phyloP scores from a whole-genome alignment of 139 green algal genomes.

The Desmodesmus armatus region DNA sequence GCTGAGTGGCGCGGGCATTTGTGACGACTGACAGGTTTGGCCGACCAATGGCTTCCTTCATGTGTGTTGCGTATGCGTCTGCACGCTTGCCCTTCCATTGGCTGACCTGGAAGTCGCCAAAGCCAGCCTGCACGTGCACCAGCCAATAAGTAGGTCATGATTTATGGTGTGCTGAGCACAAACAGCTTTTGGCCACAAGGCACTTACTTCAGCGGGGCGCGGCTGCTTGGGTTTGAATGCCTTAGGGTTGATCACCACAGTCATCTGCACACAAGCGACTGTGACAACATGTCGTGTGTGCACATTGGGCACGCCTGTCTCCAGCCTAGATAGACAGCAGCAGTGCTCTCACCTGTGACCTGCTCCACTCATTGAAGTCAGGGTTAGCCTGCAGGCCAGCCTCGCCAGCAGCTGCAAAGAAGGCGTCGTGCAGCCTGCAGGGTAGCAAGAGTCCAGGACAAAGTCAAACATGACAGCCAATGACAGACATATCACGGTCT shows the following conservation, averaged over 20 bases:
- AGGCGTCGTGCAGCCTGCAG: slow-evolving; percentile 82
- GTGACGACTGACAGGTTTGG: slow-evolving; percentile 86
- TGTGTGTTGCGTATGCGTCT: slow-evolving; percentile 79
- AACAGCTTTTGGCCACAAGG: no score
- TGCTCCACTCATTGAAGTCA: slow-evolving; percentile 94
- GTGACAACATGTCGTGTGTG: not conserved
- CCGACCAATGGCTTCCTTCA: slow-evolving; percentile 75
- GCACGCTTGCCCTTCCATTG: slow-evolving; percentile 79
- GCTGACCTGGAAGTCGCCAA: slow-evolving; percentile 90
- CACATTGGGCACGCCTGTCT: not conserved
- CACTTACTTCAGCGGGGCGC: no score
- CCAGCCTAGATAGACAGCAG: no score
- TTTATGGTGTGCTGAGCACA: no score
- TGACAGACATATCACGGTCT: no score
- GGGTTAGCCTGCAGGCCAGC: slow-evolving; percentile 73
- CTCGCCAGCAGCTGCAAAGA: slow-evolving; percentile 78
- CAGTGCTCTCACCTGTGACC: slow-evolving; percentile 72
- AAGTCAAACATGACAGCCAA: no score
- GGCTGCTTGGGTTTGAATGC: no score
- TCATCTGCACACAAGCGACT: not conserved
- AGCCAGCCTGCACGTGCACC: slow-evolving; percentile 77
- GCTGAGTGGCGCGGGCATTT: slow-evolving; percentile 60
- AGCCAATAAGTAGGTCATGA: no score
- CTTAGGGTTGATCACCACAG: no score
- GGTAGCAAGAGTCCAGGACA: no score